Conservation (phyloP, 768 basidiomycete species). For the Psilocybe cubensis region DNA sequence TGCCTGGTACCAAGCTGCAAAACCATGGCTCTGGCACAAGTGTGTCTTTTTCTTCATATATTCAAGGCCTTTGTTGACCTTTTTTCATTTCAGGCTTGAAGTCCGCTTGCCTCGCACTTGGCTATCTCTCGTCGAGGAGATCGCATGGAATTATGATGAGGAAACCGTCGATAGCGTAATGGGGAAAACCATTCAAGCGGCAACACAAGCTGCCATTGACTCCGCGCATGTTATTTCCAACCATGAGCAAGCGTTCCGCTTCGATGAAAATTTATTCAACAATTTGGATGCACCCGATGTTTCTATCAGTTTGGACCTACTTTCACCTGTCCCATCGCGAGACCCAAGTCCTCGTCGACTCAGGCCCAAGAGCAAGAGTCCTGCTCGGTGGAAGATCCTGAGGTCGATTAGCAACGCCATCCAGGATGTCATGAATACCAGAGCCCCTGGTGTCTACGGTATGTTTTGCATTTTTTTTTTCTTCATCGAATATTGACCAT, state of each 20-base stretch:
- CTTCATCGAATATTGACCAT: background rate
- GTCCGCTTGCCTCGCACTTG: conserved; percentile 84
- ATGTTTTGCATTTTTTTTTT: conserved; percentile 23
- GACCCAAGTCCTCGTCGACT: conserved; percentile 82
- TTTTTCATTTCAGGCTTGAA: conserved; percentile 50
- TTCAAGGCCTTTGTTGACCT: background rate
- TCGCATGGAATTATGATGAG: conserved; percentile 73
- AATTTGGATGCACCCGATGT: conserved; percentile 65
- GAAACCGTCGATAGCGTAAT: conserved; percentile 67
- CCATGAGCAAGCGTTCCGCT: conserved; percentile 47
- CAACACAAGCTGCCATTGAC: conserved; percentile 62
- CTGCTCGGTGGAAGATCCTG: conserved; percentile 83
- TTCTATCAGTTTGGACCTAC: conserved; percentile 72
- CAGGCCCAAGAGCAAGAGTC: conserved; percentile 77
- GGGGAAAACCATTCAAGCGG: conserved; percentile 68
- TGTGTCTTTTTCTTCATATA: conserved; percentile 27
- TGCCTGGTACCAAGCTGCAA: conserved; percentile 81
- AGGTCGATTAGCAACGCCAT: conserved; percentile 80
- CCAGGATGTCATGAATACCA: conserved; percentile 65
- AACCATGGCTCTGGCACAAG: conserved; percentile 87
- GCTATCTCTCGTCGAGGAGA: conserved; percentile 80
- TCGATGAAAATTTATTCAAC: conserved; percentile 66
- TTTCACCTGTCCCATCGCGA: conserved; percentile 80
- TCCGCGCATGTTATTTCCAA: conserved; percentile 40
- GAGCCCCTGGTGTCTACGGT: conserved; percentile 77